Conservation (phyloP, 768 basidiomycete species). For the Kwoniella sp. region DNA sequence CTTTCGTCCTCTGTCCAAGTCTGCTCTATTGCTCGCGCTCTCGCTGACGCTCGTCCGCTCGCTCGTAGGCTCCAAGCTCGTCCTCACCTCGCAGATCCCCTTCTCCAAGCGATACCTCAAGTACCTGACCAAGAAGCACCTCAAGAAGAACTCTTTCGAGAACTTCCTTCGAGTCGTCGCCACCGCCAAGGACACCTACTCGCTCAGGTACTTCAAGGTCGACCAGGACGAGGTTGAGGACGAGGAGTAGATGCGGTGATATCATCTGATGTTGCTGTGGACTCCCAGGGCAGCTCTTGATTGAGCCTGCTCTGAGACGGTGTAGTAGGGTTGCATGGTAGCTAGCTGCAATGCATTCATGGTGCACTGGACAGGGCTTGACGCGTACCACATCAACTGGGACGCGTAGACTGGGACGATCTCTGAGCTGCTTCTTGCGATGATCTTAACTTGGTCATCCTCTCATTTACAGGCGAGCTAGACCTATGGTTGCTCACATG, state of each 20-base stretch:
- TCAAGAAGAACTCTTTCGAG: constrained; percentile 89
- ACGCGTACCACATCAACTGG: too few relatives aligned
- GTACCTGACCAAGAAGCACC: constrained; percentile 97
- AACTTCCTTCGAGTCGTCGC: constrained; percentile 98
- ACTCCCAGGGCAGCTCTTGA: constrained; percentile 1
- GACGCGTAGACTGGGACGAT: too few relatives aligned
- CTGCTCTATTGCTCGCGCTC: background rate
- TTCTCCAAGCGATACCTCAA: constrained; percentile 95
- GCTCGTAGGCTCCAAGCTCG: constrained; percentile 63
- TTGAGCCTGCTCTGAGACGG: background rate
- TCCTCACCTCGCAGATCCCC: constrained; percentile 75
- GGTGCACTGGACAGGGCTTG: too few relatives aligned
- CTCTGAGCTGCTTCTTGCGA: too few relatives aligned
- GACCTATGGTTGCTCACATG: too few relatives aligned
- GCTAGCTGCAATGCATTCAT: too few relatives aligned
- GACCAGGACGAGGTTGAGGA: constrained; percentile 51
- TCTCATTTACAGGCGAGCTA: too few relatives aligned
- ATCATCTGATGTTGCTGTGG: too few relatives aligned
- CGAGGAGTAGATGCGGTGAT: constrained; percentile 47
- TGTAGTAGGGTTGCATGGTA: too few relatives aligned
- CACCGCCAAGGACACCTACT: constrained; percentile 85
- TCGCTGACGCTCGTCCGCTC: constrained; percentile 2
- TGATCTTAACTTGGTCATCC: too few relatives aligned
- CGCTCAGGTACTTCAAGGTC: constrained; percentile 74
- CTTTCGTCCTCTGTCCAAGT: background rate